phyloP scores from a whole-genome alignment of 306 rosid species.

The Fragaria nilgerrensis region DNA sequence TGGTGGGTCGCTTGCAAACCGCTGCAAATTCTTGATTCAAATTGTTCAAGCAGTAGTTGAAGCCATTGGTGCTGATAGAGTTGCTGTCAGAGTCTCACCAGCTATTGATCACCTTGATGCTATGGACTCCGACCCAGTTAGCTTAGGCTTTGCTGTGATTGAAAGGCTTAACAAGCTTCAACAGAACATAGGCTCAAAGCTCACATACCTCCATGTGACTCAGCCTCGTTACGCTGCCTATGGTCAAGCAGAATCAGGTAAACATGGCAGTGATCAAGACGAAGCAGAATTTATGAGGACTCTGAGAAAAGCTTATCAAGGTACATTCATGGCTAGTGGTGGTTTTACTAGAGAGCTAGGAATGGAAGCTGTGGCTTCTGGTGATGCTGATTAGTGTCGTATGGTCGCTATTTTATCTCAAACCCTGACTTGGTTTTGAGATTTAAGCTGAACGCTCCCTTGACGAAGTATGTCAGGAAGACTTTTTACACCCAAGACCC shows the following conservation, averaged over 20 bases:
- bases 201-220: slow-evolving; percentile 81
- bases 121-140: slow-evolving; percentile 65
- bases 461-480: slow-evolving; percentile 66
- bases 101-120: slow-evolving; percentile 97
- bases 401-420: slow-evolving; percentile 73
- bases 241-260: slow-evolving; percentile 59
- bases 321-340: slow-evolving; percentile 85
- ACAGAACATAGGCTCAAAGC: slow-evolving; percentile 46
- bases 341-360: slow-evolving; percentile 80
- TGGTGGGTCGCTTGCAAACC: slow-evolving; percentile 63
- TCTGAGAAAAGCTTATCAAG: slow-evolving; percentile 58
- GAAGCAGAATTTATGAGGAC: slow-evolving; percentile 57
- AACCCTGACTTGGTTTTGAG: slow-evolving; percentile 74
- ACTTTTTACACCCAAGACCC: slow-evolving; percentile 86
- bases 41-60: slow-evolving; percentile 59
- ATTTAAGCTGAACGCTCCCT: slow-evolving; percentile 60
- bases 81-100: slow-evolving; percentile 68
- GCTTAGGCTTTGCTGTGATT: slow-evolving; percentile 72
- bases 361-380: slow-evolving; percentile 64
- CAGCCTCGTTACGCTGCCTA: slow-evolving; percentile 79
- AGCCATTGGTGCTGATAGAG: slow-evolving; percentile 67
- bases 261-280: slow-evolving; percentile 44
- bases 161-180: slow-evolving; percentile 74
- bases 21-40: slow-evolving; percentile 63
- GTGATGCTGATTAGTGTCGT: slow-evolving; percentile 82